Evolutionary conservation across 805 yeast species (phyloP).

Genomic region (Ogataea ganodermae): DNA sequence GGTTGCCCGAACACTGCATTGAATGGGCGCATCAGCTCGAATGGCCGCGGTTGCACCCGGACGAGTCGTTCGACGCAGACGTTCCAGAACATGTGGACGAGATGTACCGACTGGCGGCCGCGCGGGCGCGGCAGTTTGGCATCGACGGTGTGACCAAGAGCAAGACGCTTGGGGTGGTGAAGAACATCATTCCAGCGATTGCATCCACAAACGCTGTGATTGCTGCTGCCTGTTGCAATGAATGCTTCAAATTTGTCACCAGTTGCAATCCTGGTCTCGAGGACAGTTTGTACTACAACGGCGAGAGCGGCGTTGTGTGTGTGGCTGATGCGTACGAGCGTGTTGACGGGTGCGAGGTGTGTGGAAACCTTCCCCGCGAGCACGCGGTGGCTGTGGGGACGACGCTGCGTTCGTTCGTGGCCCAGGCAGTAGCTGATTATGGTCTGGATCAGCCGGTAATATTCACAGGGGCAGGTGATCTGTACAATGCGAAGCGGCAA

Average conservation of each 20-base stretch:
- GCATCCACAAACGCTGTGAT: conserved; percentile 92
- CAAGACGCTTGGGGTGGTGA: conserved; percentile 83
- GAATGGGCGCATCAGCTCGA: conserved; percentile 82
- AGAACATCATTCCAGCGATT: conserved; percentile 89
- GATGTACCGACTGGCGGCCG: conserved; percentile 55
- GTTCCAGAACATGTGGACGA: conserved; percentile 62
- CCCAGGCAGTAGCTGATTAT: conserved; percentile 14
- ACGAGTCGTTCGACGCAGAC: conserved; percentile 64
- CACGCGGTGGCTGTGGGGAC: conserved; percentile 9
- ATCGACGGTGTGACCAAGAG: conserved; percentile 76
- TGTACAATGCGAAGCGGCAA: conserved; percentile 22
- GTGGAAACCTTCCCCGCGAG: conserved; percentile 49
- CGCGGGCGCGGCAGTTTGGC: conserved; percentile 62
- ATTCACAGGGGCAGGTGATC: conserved; percentile 24
- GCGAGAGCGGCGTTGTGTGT: conserved; percentile 75
- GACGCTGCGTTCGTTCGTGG: conserved; percentile 21
- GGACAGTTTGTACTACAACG: conserved; percentile 87
- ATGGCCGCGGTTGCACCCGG: conserved; percentile 61
- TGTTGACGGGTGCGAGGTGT: conserved; percentile 69
- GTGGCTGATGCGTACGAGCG: conserved; percentile 68
- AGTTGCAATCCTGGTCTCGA: conserved; percentile 64
- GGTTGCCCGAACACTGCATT: conserved; percentile 91
- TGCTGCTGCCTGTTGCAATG: conserved; percentile 87
- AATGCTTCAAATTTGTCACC: conserved; percentile 77
- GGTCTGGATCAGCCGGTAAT: conserved; percentile 23